Conservation (phyloP, 352 stramenopile species). For the Phytophthora kernoviae region DNA sequence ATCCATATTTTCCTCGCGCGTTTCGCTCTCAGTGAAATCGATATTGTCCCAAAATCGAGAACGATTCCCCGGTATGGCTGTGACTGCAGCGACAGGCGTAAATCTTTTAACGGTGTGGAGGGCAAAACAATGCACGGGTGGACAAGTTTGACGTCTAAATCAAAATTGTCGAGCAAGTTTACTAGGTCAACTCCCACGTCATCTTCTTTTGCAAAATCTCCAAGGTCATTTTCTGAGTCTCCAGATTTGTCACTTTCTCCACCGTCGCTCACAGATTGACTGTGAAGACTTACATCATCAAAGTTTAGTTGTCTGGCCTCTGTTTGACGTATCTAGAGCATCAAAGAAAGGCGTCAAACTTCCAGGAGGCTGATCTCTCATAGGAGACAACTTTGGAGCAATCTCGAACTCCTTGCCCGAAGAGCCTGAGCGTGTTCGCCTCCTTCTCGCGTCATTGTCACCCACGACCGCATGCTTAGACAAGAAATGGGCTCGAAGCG, state of each 20-base stretch:
- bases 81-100: constrained; percentile 27
- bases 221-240: neutral
- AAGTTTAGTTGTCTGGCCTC: constrained; percentile 23
- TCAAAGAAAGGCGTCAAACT: constrained; percentile 71
- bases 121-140: constrained; percentile 55
- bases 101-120: constrained; percentile 43
- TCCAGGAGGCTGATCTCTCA: constrained; percentile 17
- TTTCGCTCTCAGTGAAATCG: constrained; percentile 23
- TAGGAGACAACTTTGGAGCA: constrained; percentile 22
- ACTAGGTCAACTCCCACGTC: constrained; percentile 14
- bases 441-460: constrained; percentile 9
- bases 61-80: constrained; percentile 43
- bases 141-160: constrained; percentile 44
- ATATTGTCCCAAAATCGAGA: constrained; percentile 61
- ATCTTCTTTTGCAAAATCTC: constrained; percentile 11
- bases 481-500: constrained; percentile 48
- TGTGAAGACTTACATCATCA: constrained; percentile 6
- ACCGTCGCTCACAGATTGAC: neutral
- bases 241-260: neutral
- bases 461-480: constrained; percentile 23
- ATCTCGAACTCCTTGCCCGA: constrained; percentile 26
- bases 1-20: constrained; percentile 3
- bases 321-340: constrained; percentile 49
- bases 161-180: constrained; percentile 33
- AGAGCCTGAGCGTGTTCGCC: constrained; percentile 22